Percentiles rank a stretch among this genome's conserved stretches.
phyloP scores from a whole-genome alignment of 176 grass and related monocot genomes.

The Thinopyrum elongatum region DNA sequence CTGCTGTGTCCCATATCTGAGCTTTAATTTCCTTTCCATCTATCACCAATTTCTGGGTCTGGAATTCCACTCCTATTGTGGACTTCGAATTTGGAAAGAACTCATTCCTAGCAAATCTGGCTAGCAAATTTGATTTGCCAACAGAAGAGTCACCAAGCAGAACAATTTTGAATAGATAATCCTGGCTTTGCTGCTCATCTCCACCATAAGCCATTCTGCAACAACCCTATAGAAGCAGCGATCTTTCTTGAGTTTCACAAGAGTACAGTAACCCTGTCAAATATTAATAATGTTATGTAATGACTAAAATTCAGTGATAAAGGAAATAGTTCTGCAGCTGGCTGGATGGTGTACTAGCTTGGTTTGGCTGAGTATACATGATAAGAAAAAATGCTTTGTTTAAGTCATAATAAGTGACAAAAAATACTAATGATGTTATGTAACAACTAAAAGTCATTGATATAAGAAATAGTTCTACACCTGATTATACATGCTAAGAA shows the following conservation, averaged over 20 bases:
- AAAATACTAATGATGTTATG: not conserved
- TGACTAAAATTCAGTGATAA: not conserved
- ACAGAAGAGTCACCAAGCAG: slow-evolving; percentile 63
- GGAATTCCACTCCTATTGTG: slow-evolving; percentile 71
- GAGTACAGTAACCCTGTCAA: slow-evolving; percentile 16
- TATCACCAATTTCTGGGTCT: slow-evolving; percentile 65
- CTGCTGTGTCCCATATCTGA: slow-evolving; percentile 80
- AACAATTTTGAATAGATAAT: slow-evolving; percentile 73
- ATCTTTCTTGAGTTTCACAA: not conserved
- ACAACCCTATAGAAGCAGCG: slow-evolving; percentile 4
- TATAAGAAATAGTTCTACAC: not conserved
- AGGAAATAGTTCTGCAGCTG: not conserved
- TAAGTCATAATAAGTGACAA: not conserved
- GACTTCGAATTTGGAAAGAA: slow-evolving; percentile 69
- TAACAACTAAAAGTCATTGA: not conserved
- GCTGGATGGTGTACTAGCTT: no score
- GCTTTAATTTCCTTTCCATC: slow-evolving; percentile 81
- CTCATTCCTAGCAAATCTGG: slow-evolving; percentile 61
- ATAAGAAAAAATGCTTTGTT: not conserved
- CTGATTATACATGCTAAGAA: not conserved
- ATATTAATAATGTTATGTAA: not conserved
- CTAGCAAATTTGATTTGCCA: slow-evolving; percentile 74
- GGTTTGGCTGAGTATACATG: not conserved
- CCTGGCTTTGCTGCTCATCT: slow-evolving; percentile 55
- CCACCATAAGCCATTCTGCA: slow-evolving; percentile 50